Percentiles rank a stretch among this genome's conserved stretches.
These are phyloP conservation scores for Cydonia oblonga DNA, from an alignment of 331 rosid genomes.

Conservation along the genomic window DNA sequence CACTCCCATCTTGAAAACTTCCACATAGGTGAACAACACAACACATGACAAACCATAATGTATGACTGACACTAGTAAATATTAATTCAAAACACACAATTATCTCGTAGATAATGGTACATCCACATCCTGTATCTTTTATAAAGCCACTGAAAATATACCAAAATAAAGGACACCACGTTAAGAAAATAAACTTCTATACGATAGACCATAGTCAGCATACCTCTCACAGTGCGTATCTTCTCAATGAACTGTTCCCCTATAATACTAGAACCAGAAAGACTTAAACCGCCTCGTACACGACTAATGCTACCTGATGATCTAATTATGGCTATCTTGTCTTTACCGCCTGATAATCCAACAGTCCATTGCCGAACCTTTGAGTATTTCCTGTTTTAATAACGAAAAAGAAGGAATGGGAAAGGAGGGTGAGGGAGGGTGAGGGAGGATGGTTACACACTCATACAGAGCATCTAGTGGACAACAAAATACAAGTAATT, in stretches of 20 bases:
- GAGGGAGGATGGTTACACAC: neutral
- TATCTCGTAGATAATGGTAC: no score
- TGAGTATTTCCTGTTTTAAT: conserved; percentile 59
- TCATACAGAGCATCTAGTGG: neutral
- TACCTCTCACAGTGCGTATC: conserved; percentile 79
- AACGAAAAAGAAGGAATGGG: neutral
- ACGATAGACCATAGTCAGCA: conserved; percentile 1
- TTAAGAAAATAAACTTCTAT: neutral
- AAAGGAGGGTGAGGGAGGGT: neutral
- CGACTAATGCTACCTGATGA: conserved; percentile 83
- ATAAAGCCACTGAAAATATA: neutral
- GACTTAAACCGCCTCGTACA: conserved; percentile 38
- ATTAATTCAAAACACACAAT: neutral
- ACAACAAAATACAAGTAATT: neutral
- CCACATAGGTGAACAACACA: no score
- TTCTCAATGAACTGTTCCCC: conserved; percentile 81
- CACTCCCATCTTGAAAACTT: no score
- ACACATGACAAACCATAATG: neutral
- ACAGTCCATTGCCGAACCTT: conserved; percentile 61
- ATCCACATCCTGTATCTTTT: neutral
- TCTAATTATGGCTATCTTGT: conserved; percentile 76
- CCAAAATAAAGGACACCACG: neutral
- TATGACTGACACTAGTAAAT: neutral
- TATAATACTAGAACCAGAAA: conserved; percentile 48
- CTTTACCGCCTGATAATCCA: conserved; percentile 69